These are phyloP conservation scores for Calonectria pauciramosa DNA, from an alignment of 2,329 filamentous ascomycete species.

Conservation along the genomic window DNA sequence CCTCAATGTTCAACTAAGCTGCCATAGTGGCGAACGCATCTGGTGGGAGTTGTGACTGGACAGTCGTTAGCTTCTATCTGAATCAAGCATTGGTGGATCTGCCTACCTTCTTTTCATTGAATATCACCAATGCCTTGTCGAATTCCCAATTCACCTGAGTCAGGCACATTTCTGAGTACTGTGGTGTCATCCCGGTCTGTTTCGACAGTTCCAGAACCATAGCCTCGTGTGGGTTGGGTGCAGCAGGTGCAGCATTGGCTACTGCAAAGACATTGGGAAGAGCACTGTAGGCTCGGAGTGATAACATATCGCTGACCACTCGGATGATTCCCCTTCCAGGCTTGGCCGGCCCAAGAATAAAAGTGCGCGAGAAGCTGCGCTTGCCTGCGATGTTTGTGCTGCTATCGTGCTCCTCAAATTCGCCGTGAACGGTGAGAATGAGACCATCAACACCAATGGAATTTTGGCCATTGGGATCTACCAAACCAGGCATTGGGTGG, in stretches of 20 bases:
- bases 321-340: slow-evolving; percentile 75
- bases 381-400: slow-evolving; percentile 69
- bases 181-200: slow-evolving; percentile 83
- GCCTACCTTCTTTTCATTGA: slow-evolving; percentile 80
- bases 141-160: slow-evolving; percentile 85
- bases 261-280: slow-evolving; percentile 60
- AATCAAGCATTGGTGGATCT: background rate
- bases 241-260: slow-evolving; percentile 40
- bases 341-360: slow-evolving; percentile 82
- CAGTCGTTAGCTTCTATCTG: slow-evolving; percentile 23
- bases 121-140: slow-evolving; percentile 79
- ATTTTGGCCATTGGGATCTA: slow-evolving; percentile 76
- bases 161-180: slow-evolving; percentile 86
- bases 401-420: slow-evolving; percentile 81
- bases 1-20: slow-evolving; percentile 13
- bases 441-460: slow-evolving; percentile 80
- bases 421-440: slow-evolving; percentile 83
- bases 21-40: slow-evolving; percentile 58
- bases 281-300: slow-evolving; percentile 74
- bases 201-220: slow-evolving; percentile 82
- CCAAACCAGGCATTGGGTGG: slow-evolving; percentile 78
- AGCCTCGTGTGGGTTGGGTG: slow-evolving; percentile 70
- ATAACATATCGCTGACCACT: slow-evolving; percentile 85
- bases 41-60: slow-evolving; percentile 60
- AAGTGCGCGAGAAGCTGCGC: slow-evolving; percentile 86